A percentile compares a stretch with the other conserved stretches of the same genome.
phyloP scores from a whole-genome alignment of 116 monocot genomes.

The Cymodocea nodosa region DNA sequence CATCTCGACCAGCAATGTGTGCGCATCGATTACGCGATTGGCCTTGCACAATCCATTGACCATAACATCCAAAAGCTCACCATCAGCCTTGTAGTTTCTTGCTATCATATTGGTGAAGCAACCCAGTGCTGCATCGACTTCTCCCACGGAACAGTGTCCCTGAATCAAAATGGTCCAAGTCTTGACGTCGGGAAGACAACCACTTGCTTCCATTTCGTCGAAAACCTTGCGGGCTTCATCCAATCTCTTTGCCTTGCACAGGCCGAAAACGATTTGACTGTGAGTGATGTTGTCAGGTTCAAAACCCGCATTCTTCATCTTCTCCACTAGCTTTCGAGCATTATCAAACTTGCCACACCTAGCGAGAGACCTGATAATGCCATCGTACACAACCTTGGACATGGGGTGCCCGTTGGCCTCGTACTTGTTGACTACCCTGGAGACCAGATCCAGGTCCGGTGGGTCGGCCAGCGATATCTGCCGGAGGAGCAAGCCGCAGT shows the following conservation, averaged over 20 bases:
- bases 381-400: conserved; percentile 77
- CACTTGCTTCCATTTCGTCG: conserved; percentile 52
- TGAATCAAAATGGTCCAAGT: conserved; percentile 89
- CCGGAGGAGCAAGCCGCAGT: conserved; percentile 59
- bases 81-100: conserved; percentile 42
- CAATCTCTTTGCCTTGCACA: conserved; percentile 64
- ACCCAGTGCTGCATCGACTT: conserved; percentile 48
- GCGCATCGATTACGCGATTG: conserved; percentile 24
- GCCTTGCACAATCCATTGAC: conserved; percentile 52
- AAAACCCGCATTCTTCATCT: conserved; percentile 55
- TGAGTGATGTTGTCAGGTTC: conserved; percentile 89
- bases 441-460: conserved; percentile 62
- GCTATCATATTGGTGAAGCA: conserved; percentile 59
- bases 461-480: conserved; percentile 32
- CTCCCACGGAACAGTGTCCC: conserved; percentile 48
- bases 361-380: conserved; percentile 70
- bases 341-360: conserved; percentile 55
- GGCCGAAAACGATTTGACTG: conserved; percentile 81
- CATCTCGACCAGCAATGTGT: conserved; percentile 48
- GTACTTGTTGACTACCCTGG: conserved; percentile 58
- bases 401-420: conserved; percentile 44
- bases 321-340: conserved; percentile 50
- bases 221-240: conserved; percentile 70
- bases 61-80: conserved; percentile 56
- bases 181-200: conserved; percentile 74